These are phyloP conservation scores for Penicillium thymicola DNA, from an alignment of 2,329 filamentous ascomycete species.

Conservation along the genomic window DNA sequence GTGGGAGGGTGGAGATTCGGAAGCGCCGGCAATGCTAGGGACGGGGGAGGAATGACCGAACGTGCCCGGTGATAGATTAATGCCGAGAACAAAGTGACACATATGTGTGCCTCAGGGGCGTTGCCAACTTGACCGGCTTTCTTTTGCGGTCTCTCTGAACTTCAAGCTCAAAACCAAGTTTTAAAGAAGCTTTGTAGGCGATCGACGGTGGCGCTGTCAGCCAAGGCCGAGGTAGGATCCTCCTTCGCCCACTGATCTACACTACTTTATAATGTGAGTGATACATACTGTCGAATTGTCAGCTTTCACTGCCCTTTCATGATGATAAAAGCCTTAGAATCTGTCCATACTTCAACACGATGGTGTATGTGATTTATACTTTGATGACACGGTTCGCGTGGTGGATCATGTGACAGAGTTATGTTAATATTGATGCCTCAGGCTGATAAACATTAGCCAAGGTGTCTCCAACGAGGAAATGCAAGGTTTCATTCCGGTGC, in stretches of 20 bases:
- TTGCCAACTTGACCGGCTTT: neutral
- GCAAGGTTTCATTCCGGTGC: neutral
- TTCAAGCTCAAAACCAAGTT: neutral
- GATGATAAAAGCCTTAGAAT: neutral
- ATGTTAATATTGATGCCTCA: neutral
- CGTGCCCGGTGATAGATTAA: neutral
- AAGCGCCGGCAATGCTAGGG: conserved; percentile 11
- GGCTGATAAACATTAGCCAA: neutral
- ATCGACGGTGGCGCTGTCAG: conserved; percentile 11
- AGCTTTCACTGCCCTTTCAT: neutral
- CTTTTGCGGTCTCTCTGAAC: neutral
- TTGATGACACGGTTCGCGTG: neutral
- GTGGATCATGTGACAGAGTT: neutral
- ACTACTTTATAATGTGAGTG: neutral
- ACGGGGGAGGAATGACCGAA: neutral
- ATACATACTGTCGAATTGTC: neutral
- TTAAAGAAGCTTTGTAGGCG: conserved; percentile 5
- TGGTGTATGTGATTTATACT: neutral
- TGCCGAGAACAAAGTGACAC: neutral
- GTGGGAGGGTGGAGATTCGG: conserved; percentile 9
- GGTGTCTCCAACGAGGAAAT: neutral
- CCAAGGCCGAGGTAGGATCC: neutral
- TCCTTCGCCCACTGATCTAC: neutral
- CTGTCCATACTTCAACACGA: neutral
- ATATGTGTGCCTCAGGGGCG: neutral